phyloP scores from a whole-genome alignment of 148 eudicot species.

The Chenopodium quinoa region DNA sequence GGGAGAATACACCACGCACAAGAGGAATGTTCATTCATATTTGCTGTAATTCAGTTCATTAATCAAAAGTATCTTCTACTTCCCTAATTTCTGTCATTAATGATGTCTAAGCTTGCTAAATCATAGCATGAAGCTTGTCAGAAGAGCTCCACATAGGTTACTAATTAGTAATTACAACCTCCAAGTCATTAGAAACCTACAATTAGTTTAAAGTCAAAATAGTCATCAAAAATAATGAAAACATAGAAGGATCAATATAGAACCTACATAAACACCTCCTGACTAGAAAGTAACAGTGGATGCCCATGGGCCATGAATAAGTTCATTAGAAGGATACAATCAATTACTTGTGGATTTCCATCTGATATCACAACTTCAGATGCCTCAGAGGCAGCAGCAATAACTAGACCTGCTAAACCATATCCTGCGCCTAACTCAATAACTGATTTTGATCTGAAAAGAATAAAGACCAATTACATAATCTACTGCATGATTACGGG shows the following conservation, averaged over 20 bases:
- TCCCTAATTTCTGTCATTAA: too few relatives aligned
- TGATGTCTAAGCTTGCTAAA: too few relatives aligned
- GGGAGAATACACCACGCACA: too few relatives aligned
- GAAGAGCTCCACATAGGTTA: too few relatives aligned
- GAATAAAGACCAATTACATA: slow-evolving; percentile 12
- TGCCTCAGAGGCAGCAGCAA: slow-evolving; percentile 71
- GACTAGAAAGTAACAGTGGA: background rate
- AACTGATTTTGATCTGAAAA: slow-evolving; percentile 58
- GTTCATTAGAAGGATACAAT: slow-evolving; percentile 76
- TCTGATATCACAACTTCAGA: slow-evolving; percentile 81
- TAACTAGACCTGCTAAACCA: slow-evolving; percentile 83
- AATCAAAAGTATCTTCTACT: too few relatives aligned
- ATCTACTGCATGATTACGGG: background rate
- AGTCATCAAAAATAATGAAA: background rate
- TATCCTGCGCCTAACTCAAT: slow-evolving; percentile 93
- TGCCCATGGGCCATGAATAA: background rate
- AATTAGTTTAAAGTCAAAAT: background rate
- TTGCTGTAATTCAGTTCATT: too few relatives aligned
- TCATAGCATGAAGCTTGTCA: too few relatives aligned
- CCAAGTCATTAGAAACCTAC: background rate
- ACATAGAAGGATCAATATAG: too few relatives aligned
- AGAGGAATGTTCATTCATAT: too few relatives aligned
- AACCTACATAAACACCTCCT: background rate
- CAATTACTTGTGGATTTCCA: slow-evolving; percentile 94
- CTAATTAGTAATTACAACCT: too few relatives aligned